These are phyloP conservation scores for Gnaphalium uliginosum DNA, from an alignment of 129 eudicot species.

Conservation along the genomic window DNA sequence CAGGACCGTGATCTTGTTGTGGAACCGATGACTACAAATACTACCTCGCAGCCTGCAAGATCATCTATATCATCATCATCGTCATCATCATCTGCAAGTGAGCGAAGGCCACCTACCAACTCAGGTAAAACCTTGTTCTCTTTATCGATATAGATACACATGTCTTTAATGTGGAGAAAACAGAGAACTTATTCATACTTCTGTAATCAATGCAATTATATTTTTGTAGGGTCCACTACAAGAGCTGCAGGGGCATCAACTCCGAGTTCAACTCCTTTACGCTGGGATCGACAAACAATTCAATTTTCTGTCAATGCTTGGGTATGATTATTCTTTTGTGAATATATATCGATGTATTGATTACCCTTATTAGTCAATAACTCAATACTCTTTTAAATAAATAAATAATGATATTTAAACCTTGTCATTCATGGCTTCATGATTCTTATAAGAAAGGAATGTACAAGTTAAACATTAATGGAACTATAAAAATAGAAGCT, in stretches of 20 bases:
- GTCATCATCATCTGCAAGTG: slow-evolving; percentile 59
- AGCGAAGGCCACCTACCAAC: slow-evolving; percentile 50
- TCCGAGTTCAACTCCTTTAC: slow-evolving; percentile 63
- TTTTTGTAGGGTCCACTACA: slow-evolving; percentile 52
- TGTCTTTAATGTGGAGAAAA: not conserved
- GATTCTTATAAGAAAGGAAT: not conserved
- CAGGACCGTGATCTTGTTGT: slow-evolving; percentile 89
- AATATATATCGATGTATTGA: not conserved
- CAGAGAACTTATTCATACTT: not conserved
- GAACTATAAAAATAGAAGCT: not conserved
- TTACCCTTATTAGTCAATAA: not conserved
- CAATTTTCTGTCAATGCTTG: slow-evolving; percentile 96
- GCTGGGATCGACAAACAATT: slow-evolving; percentile 83
- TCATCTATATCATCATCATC: slow-evolving; percentile 43
- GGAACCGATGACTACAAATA: slow-evolving; percentile 68
- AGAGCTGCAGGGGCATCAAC: slow-evolving; percentile 76
- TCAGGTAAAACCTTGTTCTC: slow-evolving; percentile 47
- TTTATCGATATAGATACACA: not conserved
- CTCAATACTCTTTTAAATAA: not conserved
- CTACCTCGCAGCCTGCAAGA: slow-evolving; percentile 68
- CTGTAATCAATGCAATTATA: not conserved
- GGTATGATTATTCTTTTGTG: slow-evolving; percentile 42
- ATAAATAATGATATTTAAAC: not conserved
- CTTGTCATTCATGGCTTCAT: not conserved
- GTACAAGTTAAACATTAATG: slow-evolving; percentile 10